Evolutionary conservation across 371 early-diverging fungal genomes (phyloP), one percentile per base, ranked within the genome.

Genomic region (Mortierella sp.): DNA sequence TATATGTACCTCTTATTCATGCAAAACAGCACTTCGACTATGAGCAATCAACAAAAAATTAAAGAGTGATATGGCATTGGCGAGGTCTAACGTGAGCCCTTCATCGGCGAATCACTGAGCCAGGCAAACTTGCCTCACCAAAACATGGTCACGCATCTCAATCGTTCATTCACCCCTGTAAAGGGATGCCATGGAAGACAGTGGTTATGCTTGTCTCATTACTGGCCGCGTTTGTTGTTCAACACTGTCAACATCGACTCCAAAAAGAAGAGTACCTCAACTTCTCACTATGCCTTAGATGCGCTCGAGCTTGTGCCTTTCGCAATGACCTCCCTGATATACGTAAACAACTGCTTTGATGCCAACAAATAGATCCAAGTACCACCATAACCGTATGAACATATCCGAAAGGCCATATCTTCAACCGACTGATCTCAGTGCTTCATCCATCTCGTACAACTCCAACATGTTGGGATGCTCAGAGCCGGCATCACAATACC

Each of bases 391-490:
- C n/a, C n/a, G n/a, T n/a, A n/a, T n/a, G n/a, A n/a, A n/a, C n/a
- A n/a, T n/a, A n/a, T n/a, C n/a, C n/a, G n/a, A n/a, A n/a, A n/a
- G n/a, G n/a, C n/a, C n/a, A n/a, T n/a, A n/a, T n/a, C 30, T 30
- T 30, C 30, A 30, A 30, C 30, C 30, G 4, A 66, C 51, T 2
- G 69, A 51, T 22, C 61, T 30, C 8, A 75, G 73, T 3, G 72
- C 39, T 18, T 51, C 12, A 20, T 81, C 76, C 83, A 81, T 81
- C 52, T 81, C 64, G n/a, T 73, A 76, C 24, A 81, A 35, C 62
- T 76, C 83, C 16, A 76, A 28, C 26, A 81, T 45, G 35, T 81
- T 76, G 9, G 73, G 76, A 28, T 81, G 73, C 8, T 54, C 64
- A 1, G 83, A 81, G 18, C 62, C n/a, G 26, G 65, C 73, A 3